Evolutionary conservation across 345 rosid species (phyloP), one percentile per base, ranked within the genome.

Genomic region (Boechera stricta): DNA sequence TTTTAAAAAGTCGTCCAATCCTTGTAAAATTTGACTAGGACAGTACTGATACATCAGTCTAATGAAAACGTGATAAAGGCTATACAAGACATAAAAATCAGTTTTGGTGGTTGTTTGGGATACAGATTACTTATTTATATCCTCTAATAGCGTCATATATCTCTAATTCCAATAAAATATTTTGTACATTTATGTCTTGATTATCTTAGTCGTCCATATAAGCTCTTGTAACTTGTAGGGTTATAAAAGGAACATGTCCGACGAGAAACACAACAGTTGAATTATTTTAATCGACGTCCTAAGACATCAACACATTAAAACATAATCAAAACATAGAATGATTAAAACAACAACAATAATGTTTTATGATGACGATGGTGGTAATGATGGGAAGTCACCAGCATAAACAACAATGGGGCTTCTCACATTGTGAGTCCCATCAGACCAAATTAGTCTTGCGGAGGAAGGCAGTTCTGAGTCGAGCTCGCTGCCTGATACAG

Each of bases 361-460:
- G 24, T 12, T 63, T 63, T 42, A 63, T 63, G 52, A 63, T 63
- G 51, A 12, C 7, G 67, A 29, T 60, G 65, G 31, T 64, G 39
- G 16, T 7, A 15, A 7, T 26, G 52, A 42, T 44, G 54, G 13
- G 26, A 64, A 45, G 36, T 45, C 54, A 31, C 26, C 39, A 54
- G 42, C 24, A 64, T 77, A 64, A 49, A 77, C 13, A 68, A 77
- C 75, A 62, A 81, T 81, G 0, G 84, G 79, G 73, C 79, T 82
- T 76, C 81, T 79, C 21, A 79, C 79, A n/a, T 7, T 69, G 16
- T 69, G 85, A 26, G 33, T 69, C 6, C 74, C 79, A 64, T 83
- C 85, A 18, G 64, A 83, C 83, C 83, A 83, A 7, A 80, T 73
- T 15, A 83, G 26, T 11, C 62, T 52, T 59, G 76, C 81, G 21